Evolutionary conservation across 257 asterid species (phyloP), one percentile per base, ranked within the genome.

Genomic region (Jacaranda mimosifolia): DNA sequence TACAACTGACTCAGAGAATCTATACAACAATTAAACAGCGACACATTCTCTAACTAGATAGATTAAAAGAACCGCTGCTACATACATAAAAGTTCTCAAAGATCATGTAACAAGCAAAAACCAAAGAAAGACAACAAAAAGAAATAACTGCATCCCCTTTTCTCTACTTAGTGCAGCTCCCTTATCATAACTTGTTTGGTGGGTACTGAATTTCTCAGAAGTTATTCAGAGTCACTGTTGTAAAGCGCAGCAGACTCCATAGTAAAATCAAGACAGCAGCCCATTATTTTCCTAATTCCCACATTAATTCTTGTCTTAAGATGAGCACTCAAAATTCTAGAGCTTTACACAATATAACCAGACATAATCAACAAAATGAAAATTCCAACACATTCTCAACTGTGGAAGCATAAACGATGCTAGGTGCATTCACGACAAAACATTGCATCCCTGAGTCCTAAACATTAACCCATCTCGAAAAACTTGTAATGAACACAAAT

Each of bases 361-460:
- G 17, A 72, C 35, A 71, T 42, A 72, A 72, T 15, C 77, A 59
- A 69, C 48, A 72, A 64, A 64, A 46, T 36, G 52, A 42, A 53
- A 70, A 36, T 52, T 55, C 65, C 56, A 75, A 70, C 21, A 5
- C 49, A 36, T 43, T 39, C 42, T 63, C 60, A 63, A 80, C 78
- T 43, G 12, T 19, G 68, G 52, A 53, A 9, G 39, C 46, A 42
- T 42, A 48, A 46, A 45, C 19, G 46, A 68, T 39, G 38, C 69
- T 66, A 43, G 55, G 70, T 66, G 69, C 40, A 39, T 53, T 71
- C 39, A 56, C 75, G 14, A 19, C 36, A n/a, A 6, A 39, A 55
- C 10, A 75, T 63, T 45, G 7, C 38, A 71, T 17, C 45, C 59
- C 65, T 26, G 64, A 57, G 13, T 45, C 19, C 9, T 7, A 71